A percentile compares a stretch with the other conserved stretches of the same genome.
Evolutionary conservation across 768 basidiomycete species (phyloP).

Genomic region (Symmetrospora coprosmae): DNA sequence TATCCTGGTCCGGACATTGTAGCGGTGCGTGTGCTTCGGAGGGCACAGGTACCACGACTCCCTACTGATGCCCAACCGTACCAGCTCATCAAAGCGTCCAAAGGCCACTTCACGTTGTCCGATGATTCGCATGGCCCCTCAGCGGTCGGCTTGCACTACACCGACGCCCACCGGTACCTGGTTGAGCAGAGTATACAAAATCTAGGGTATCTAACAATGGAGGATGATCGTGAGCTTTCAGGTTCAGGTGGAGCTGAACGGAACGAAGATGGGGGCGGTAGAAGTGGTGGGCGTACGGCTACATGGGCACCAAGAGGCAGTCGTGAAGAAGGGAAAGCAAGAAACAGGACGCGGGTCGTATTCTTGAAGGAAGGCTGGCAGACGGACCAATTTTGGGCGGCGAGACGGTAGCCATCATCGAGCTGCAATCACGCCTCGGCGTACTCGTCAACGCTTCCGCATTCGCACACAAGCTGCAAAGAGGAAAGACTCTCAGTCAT

Average conservation of each 20-base stretch:
- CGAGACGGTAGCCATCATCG: not conserved
- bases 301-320: no score
- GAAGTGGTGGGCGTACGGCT: no score
- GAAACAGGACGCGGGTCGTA: not conserved
- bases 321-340: not conserved
- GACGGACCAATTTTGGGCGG: not conserved
- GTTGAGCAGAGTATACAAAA: conserved; percentile 46
- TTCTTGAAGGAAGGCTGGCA: not conserved
- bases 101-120: conserved; percentile 69
- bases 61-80: not conserved
- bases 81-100: conserved; percentile 57
- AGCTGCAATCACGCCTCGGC: not conserved
- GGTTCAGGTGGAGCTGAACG: not conserved
- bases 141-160: conserved; percentile 76
- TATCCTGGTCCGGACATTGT: conserved; percentile 73
- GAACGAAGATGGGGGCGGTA: not conserved
- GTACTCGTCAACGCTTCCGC: conserved; percentile 36
- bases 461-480: conserved; percentile 36
- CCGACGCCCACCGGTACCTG: conserved; percentile 52
- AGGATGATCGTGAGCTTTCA: no score
- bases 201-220: conserved; percentile 36
- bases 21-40: conserved; percentile 49
- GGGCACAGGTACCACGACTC: no score
- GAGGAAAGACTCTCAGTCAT: conserved; percentile 37
- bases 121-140: conserved; percentile 91